phyloP scores from a whole-genome alignment of 1,284 basidiomycete species.

The Rhodotorula sp. region DNA sequence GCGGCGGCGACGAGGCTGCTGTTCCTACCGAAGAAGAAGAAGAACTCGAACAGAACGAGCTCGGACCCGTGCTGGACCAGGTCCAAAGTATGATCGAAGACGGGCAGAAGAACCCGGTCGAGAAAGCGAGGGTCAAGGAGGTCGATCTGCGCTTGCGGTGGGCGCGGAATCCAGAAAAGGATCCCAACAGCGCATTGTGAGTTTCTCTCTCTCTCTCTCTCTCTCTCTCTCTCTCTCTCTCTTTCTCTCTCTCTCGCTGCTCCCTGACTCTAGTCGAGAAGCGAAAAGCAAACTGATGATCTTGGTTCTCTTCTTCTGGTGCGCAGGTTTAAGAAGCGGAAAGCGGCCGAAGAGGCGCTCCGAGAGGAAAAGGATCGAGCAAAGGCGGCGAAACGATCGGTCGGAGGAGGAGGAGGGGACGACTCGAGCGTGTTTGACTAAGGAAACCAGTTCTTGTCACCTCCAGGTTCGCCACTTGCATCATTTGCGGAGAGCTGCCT shows the following conservation, averaged over 20 bases:
- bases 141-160: slow-evolving; percentile 77
- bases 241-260: neutral
- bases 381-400: slow-evolving; percentile 26
- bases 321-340: slow-evolving; percentile 50
- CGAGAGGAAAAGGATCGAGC: slow-evolving; percentile 42
- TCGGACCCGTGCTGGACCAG: slow-evolving; percentile 55
- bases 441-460: too few relatives aligned
- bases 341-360: slow-evolving; percentile 49
- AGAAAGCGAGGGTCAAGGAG: slow-evolving; percentile 77
- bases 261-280: neutral
- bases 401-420: slow-evolving; percentile 1
- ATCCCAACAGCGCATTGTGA: slow-evolving; percentile 72
- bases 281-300: neutral
- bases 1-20: neutral
- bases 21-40: too few relatives aligned
- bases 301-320: neutral
- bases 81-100: slow-evolving; percentile 61
- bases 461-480: too few relatives aligned
- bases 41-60: slow-evolving; percentile 40
- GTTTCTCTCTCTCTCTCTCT: slow-evolving; percentile 25
- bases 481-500: too few relatives aligned
- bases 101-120: slow-evolving; percentile 60
- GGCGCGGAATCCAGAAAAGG: slow-evolving; percentile 91
- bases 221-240: too few relatives aligned
- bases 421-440: slow-evolving; percentile 28